A percentile compares a stretch with the other conserved stretches of the same genome.
These are phyloP conservation scores for Geranium brycei DNA, from an alignment of 345 rosid species.

Conservation along the genomic window DNA sequence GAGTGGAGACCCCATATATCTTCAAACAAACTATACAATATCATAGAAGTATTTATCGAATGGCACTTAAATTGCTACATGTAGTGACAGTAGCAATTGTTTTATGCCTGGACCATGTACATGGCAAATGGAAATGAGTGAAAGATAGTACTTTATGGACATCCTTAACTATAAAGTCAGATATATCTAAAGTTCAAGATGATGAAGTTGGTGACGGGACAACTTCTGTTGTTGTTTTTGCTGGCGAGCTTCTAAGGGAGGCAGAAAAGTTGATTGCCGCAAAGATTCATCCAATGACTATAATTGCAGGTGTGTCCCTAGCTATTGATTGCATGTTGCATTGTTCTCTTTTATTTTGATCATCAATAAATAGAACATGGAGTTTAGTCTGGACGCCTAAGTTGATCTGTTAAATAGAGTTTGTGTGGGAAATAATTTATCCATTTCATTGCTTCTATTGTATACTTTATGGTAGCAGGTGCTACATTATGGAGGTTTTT, in stretches of 20 bases:
- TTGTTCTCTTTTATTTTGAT: neutral
- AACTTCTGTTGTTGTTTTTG: constrained; percentile 96
- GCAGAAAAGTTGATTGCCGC: constrained; percentile 85
- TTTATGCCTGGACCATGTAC: neutral
- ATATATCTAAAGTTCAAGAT: constrained; percentile 97
- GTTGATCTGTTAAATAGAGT: neutral
- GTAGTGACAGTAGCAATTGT: neutral
- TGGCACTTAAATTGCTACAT: neutral
- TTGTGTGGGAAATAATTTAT: neutral
- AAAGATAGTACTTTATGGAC: neutral
- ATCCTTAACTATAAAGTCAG: constrained; percentile 23
- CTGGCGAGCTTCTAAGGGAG: constrained; percentile 89
- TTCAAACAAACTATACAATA: neutral
- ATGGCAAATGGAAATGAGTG: neutral
- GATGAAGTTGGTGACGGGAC: constrained; percentile 99
- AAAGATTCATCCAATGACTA: constrained; percentile 97
- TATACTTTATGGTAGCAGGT: neutral
- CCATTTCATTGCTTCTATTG: neutral
- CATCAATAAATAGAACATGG: neutral
- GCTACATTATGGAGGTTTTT: neutral
- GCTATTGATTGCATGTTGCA: constrained; percentile 2
- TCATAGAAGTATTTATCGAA: neutral
- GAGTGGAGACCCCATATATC: no score
- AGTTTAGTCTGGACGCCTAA: neutral
- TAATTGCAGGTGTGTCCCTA: constrained; percentile 50